A percentile compares a stretch with the other conserved stretches of the same genome.
Conservation (phyloP, 139 green algal genomes). For the Tetradesmus lagerheimii region DNA sequence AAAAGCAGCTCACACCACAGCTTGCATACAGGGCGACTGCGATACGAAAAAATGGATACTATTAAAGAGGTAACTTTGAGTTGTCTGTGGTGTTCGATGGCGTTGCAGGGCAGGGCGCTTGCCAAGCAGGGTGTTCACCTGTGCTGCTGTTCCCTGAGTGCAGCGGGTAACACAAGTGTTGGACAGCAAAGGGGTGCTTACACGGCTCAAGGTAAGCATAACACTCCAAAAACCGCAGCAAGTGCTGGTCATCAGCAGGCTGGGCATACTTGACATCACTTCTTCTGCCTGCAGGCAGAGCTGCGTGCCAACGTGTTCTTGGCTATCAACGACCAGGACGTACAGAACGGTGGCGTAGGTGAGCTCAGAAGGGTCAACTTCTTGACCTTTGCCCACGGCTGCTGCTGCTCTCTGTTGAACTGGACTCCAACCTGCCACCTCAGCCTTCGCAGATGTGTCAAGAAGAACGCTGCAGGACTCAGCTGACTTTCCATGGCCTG, state of each 20-base stretch:
- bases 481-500: not conserved
- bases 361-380: not conserved
- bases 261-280: not conserved
- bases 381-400: not conserved
- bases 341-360: constrained; percentile 40
- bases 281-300: constrained; percentile 50
- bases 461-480: too few species aligned
- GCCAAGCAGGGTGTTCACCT: not conserved
- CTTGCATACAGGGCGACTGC: not conserved
- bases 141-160: not conserved
- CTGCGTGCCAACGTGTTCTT: constrained; percentile 64
- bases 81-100: not conserved
- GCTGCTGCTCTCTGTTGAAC: not conserved
- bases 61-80: not conserved
- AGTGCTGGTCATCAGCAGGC: not conserved
- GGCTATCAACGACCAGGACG: constrained; percentile 62
- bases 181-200: constrained; percentile 32
- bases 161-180: constrained; percentile 33
- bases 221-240: not conserved
- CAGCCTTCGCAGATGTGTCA: too few species aligned
- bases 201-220: constrained; percentile 28
- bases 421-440: not conserved
- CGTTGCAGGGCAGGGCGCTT: not conserved
- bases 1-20: not conserved
- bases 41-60: not conserved